phyloP scores from a whole-genome alignment of 805 yeast species.

The Clavispora phyllophila region DNA sequence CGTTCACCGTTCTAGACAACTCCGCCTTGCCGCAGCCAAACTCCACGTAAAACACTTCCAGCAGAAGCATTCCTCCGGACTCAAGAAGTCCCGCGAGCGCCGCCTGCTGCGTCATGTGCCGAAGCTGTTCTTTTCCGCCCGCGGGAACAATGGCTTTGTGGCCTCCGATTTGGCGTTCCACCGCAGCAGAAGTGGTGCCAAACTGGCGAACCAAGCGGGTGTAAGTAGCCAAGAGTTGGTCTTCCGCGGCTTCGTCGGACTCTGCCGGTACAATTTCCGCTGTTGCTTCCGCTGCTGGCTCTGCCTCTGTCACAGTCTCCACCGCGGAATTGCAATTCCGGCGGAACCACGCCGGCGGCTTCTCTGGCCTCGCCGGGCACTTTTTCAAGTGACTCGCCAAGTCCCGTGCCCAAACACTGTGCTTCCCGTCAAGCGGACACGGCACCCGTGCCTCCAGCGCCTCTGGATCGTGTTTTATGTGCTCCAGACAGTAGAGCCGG shows the following conservation, averaged over 20 bases:
- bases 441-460: constrained; percentile 44
- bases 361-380: constrained; percentile 48
- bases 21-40: constrained; percentile 94
- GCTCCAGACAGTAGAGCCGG: constrained; percentile 59
- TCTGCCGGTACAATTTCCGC: constrained; percentile 1
- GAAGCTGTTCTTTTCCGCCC: constrained; percentile 39
- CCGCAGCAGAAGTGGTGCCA: not conserved
- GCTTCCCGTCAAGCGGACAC: constrained; percentile 76
- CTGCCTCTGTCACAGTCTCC: constrained; percentile 4
- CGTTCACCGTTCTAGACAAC: constrained; percentile 57
- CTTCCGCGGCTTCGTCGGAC: too few relatives aligned
- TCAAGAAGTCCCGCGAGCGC: constrained; percentile 69
- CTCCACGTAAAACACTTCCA: constrained; percentile 48
- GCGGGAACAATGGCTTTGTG: not conserved
- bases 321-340: constrained; percentile 10
- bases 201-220: not conserved
- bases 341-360: constrained; percentile 46
- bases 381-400: constrained; percentile 52
- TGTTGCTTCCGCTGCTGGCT: constrained; percentile 7
- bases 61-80: constrained; percentile 32
- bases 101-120: constrained; percentile 80
- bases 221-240: not conserved
- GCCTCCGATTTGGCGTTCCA: not conserved
- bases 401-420: constrained; percentile 61
- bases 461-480: constrained; percentile 28